Evolutionary conservation across 345 rosid genomes (phyloP).

Genomic region (Sisymbrium irio): DNA sequence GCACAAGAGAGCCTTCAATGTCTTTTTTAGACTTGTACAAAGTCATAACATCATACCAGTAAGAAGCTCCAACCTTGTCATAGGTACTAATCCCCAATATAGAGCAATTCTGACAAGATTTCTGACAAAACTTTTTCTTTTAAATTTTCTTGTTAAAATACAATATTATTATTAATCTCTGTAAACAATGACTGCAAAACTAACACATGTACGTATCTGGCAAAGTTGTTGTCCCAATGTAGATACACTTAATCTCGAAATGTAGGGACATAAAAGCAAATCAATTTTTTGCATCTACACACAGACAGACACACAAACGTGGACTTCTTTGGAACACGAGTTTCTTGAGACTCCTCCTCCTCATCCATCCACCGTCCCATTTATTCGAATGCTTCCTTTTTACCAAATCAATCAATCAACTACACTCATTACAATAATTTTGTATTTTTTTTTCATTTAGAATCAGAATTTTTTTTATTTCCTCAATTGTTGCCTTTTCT

Average conservation of each 20-base stretch:
- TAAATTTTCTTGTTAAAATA: too few species aligned
- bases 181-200: not conserved
- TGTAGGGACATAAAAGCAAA: not conserved
- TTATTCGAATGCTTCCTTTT: slow-evolving; percentile 1
- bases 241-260: not conserved
- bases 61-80: not conserved
- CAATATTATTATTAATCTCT: too few species aligned
- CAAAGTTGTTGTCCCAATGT: not conserved
- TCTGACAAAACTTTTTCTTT: too few species aligned
- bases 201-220: not conserved
- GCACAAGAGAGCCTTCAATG: too few species aligned
- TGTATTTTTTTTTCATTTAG: not conserved
- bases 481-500: not conserved
- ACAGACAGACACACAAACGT: slow-evolving; percentile 16
- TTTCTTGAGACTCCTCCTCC: slow-evolving; percentile 16
- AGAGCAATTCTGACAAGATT: too few species aligned
- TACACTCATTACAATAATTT: not conserved
- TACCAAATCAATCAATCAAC: not conserved
- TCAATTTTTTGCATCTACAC: not conserved
- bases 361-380: slow-evolving; percentile 15
- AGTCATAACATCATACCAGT: not conserved
- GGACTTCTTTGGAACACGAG: slow-evolving; percentile 25
- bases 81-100: not conserved
- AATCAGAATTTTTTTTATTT: not conserved
- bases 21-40: too few species aligned